Percentiles rank a stretch among this genome's conserved stretches.
Conservation (phyloP, 139 green algal genomes). For the Ulvella scutata region DNA sequence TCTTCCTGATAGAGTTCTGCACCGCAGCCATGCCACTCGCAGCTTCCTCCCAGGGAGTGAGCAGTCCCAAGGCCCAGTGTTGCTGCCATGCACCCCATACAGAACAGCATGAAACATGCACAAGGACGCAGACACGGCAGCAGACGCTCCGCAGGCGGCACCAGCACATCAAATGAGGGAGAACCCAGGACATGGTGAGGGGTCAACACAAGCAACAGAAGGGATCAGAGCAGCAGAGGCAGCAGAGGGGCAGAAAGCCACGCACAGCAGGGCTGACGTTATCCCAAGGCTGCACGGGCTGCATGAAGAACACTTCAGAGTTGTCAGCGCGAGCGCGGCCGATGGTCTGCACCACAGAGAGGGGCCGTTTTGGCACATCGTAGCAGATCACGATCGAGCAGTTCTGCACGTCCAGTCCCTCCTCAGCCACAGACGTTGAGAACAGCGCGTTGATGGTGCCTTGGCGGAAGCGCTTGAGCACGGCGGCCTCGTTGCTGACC, state of each 20-base stretch:
- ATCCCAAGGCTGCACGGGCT: background rate
- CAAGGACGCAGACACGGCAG: too few relatives aligned
- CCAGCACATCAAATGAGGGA: too few relatives aligned
- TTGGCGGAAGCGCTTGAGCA: conserved; percentile 6
- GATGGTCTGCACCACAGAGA: conserved; percentile 9
- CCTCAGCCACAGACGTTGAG: conserved; percentile 11
- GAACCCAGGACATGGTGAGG: too few relatives aligned
- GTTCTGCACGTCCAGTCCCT: conserved; percentile 12
- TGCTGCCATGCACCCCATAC: too few relatives aligned
- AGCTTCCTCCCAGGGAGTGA: too few relatives aligned
- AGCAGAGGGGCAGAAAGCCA: too few relatives aligned
- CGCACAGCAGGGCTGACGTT: background rate
- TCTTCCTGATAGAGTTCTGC: background rate
- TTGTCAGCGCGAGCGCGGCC: conserved; percentile 4
- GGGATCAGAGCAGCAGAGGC: too few relatives aligned
- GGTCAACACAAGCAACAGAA: too few relatives aligned
- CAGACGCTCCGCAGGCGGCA: too few relatives aligned
- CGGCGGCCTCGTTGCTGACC: background rate
- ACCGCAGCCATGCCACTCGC: too few relatives aligned
- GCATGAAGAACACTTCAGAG: conserved; percentile 7
- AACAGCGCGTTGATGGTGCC: conserved; percentile 17
- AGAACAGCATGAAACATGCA: too few relatives aligned
- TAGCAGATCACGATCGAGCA: conserved; percentile 12
- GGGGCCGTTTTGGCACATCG: conserved; percentile 7
- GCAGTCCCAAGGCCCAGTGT: too few relatives aligned